phyloP scores from a whole-genome alignment of 208 protist genomes.

The Tritrichomonas musculus region DNA sequence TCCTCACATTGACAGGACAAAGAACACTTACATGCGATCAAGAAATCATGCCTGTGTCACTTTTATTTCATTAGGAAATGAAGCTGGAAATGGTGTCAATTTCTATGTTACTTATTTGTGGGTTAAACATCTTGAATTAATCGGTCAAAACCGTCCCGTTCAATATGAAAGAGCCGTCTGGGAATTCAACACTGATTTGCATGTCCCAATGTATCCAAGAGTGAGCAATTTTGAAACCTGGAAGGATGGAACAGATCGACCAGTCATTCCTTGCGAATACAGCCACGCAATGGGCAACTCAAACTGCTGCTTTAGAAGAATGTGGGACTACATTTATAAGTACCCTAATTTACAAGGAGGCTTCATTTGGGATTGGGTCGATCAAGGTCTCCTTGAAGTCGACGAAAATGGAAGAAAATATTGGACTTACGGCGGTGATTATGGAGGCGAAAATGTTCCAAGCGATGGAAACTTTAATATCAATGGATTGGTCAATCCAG shows the following conservation, averaged over 20 bases:
- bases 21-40: constrained; percentile 40
- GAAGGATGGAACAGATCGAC: constrained; percentile 31
- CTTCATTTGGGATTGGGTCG: constrained; percentile 59
- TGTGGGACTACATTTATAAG: constrained; percentile 37
- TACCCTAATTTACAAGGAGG: constrained; percentile 41
- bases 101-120: neutral
- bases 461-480: constrained; percentile 49
- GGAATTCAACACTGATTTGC: constrained; percentile 38
- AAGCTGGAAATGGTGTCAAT: constrained; percentile 44
- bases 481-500: constrained; percentile 52
- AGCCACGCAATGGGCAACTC: constrained; percentile 53
- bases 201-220: constrained; percentile 46
- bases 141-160: constrained; percentile 43
- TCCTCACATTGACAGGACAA: constrained; percentile 38
- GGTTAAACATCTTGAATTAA: neutral
- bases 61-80: constrained; percentile 56
- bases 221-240: neutral
- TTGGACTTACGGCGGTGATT: constrained; percentile 55
- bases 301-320: constrained; percentile 49
- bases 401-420: neutral
- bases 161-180: constrained; percentile 48
- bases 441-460: constrained; percentile 30
- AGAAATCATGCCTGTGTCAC: constrained; percentile 49
- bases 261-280: constrained; percentile 55
- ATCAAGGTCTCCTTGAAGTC: constrained; percentile 45